These are phyloP conservation scores for Petunia hybrid DNA, from an alignment of 305 asterid genomes.

Conservation along the genomic window DNA sequence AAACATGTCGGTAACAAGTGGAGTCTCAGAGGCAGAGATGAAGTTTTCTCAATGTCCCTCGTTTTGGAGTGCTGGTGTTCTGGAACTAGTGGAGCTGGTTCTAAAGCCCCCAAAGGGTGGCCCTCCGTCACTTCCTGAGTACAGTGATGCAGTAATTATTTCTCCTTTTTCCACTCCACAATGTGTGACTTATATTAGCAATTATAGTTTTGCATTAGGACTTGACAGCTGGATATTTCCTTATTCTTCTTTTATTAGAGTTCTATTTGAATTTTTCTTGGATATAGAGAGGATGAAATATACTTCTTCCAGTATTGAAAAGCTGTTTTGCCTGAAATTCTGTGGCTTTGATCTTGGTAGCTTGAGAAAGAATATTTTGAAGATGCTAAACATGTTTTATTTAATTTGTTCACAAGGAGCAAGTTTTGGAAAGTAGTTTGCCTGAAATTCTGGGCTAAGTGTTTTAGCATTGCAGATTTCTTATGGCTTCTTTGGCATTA, in stretches of 20 bases:
- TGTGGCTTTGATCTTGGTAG: no score
- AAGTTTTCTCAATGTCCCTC: constrained; percentile 42
- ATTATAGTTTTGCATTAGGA: constrained; percentile 14
- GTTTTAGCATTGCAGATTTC: background rate
- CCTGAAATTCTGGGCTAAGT: background rate
- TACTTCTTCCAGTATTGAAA: background rate
- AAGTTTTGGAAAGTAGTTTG: constrained; percentile 1
- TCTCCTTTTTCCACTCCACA: constrained; percentile 33
- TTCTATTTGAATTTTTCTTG: constrained; percentile 8
- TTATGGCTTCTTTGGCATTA: background rate
- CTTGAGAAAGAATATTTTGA: background rate
- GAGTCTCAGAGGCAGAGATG: constrained; percentile 32
- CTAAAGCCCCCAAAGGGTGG: constrained; percentile 86
- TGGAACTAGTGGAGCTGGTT: constrained; percentile 76
- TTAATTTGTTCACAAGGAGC: constrained; percentile 12
- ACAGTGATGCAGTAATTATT: constrained; percentile 78
- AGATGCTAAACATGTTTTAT: background rate
- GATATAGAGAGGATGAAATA: constrained; percentile 16
- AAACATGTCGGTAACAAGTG: constrained; percentile 41
- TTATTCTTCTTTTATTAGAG: background rate
- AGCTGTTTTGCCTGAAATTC: no score
- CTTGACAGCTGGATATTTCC: constrained; percentile 22
- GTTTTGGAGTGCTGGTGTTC: constrained; percentile 73
- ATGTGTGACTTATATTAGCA: constrained; percentile 22
- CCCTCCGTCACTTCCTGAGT: constrained; percentile 88